Base-by-base conservation (phyloP, 306 rosid species). In the Prunus mira region DNA sequence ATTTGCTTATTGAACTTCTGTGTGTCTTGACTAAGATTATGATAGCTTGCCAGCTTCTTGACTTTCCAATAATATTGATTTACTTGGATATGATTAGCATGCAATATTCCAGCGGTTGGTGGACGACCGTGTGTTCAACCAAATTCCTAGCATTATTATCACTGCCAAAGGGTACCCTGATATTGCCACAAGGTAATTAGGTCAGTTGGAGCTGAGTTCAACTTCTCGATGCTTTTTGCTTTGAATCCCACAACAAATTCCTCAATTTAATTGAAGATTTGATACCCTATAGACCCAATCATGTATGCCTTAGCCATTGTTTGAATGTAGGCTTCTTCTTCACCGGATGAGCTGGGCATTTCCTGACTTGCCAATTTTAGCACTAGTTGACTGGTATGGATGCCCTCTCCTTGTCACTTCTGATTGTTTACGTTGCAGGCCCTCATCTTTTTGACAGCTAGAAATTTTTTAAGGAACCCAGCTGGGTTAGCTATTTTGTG, bases 101-200 rank as follows among this genome's bases (percentile, higher is more conserved):
- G 97, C 98, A 41, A 86, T 95, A 78, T 92, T 89, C 81, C 97
- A 90, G 82, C 84, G 92, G 85, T 82, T 95, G 24, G 76, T 87
- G 2, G 99, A 95, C 86, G 97, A 95, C 72, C 84, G 78, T 6
- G 62, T 92, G 47, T 92, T 92, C 83, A 77, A 90, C 77, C 97
- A 90, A 81, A 80, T 95, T 57, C 98, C 97, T 64, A 89, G 95
- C 86, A 87, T 95, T 87, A 90, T 95, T 67, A 88, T 92, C 90
- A 90, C 97, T 4, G 98, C 96, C 74, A 90, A 83, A 89, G 97
- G 99, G 65, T 95, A 95, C 82, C 99, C 97, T 49, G 97, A 92
- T 85, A 88, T 92, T 27, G 97, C 96, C 67, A 90, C 96, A 46
- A 88, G 99, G 99, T 95, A 79, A 51, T 56, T 17, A 65, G 46